Evolutionary conservation across 2,329 filamentous ascomycete species (phyloP).

Genomic region (Ophiocordyceps sinensis): DNA sequence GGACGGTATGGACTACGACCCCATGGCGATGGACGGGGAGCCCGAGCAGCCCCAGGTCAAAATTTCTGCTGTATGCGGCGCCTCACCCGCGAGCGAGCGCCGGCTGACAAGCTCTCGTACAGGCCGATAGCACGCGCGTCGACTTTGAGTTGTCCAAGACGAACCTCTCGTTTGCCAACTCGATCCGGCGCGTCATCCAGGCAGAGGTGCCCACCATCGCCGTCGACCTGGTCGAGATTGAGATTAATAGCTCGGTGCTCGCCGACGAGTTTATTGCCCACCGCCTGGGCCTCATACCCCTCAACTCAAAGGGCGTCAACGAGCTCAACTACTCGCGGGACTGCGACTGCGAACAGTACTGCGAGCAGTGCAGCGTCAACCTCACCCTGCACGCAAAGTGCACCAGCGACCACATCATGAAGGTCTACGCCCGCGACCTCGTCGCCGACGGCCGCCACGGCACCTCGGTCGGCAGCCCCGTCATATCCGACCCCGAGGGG

Average conservation of each 20-base stretch:
- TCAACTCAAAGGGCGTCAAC: slow-evolving; percentile 72
- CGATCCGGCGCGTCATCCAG: slow-evolving; percentile 77
- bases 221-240: slow-evolving; percentile 87
- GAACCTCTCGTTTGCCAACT: slow-evolving; percentile 85
- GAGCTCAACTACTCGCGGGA: slow-evolving; percentile 78
- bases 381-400: slow-evolving; percentile 77
- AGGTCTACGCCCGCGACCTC: slow-evolving; percentile 83
- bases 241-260: slow-evolving; percentile 87
- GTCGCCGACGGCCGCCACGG: slow-evolving; percentile 55
- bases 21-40: slow-evolving; percentile 45
- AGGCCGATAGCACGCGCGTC: slow-evolving; percentile 71
- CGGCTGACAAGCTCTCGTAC: slow-evolving; percentile 1
- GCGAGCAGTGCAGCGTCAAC: slow-evolving; percentile 78
- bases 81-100: no score
- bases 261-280: slow-evolving; percentile 94
- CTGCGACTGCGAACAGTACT: slow-evolving; percentile 93
- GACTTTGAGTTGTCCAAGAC: slow-evolving; percentile 86
- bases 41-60: slow-evolving; percentile 42
- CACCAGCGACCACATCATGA: slow-evolving; percentile 76
- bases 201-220: slow-evolving; percentile 90
- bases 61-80: slow-evolving; percentile 38
- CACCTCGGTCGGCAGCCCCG: slow-evolving; percentile 67
- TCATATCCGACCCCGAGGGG: slow-evolving; percentile 70
- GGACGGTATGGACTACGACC: slow-evolving; percentile 43
- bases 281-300: slow-evolving; percentile 76